Evolutionary conservation across 108 stramenopile genomes (phyloP).

Genomic region (Cyclotella atomus): DNA sequence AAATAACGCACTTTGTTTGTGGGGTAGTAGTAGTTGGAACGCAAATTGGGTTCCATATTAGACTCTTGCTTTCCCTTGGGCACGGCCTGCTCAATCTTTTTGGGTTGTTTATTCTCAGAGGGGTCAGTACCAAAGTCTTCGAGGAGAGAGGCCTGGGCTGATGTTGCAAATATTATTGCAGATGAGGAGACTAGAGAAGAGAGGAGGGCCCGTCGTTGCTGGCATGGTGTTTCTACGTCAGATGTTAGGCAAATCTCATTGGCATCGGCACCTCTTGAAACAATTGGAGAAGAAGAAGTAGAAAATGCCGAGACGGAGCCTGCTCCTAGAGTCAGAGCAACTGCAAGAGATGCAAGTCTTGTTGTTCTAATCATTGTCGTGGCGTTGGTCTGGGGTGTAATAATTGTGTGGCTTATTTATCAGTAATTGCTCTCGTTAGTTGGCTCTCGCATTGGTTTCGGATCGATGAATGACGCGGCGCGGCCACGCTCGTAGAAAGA

Average conservation of each 20-base stretch:
- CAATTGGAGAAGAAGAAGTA: neutral
- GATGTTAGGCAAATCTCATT: neutral
- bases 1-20: constrained; percentile 77
- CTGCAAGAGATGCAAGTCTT: neutral
- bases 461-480: too few species aligned
- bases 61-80: constrained; percentile 58
- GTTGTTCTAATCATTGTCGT: neutral
- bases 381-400: too few species aligned
- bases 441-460: too few species aligned
- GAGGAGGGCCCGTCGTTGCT: constrained; percentile 29
- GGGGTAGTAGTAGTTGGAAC: constrained; percentile 63
- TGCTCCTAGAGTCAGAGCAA: neutral
- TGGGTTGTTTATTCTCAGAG: constrained; percentile 47
- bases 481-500: too few species aligned
- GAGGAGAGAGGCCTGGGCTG: constrained; percentile 49
- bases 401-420: too few species aligned
- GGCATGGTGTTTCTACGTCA: neutral
- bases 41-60: constrained; percentile 77
- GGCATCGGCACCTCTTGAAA: neutral
- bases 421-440: too few species aligned
- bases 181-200: constrained; percentile 17
- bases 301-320: neutral
- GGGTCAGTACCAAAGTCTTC: constrained; percentile 83
- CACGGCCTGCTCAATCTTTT: constrained; percentile 27
- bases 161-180: neutral